Percentiles rank a stretch among this genome's conserved stretches.
Evolutionary conservation across 2,329 filamentous ascomycete species (phyloP).

Genomic region (Pezicula radicicola): DNA sequence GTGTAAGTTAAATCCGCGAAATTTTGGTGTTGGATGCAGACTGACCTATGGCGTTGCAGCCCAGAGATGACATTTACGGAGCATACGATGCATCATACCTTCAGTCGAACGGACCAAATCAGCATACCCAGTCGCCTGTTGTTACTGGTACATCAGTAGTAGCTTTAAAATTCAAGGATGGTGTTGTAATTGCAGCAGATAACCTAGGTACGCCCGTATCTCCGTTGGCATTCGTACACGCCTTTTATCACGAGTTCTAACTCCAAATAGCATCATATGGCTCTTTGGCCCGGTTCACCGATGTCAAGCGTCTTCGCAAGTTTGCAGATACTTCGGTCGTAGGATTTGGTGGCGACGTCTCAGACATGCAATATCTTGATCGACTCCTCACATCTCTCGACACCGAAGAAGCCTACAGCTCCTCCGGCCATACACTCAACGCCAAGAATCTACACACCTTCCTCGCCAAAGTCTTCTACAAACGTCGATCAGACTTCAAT

Average conservation of each 20-base stretch:
- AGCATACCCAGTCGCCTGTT: slow-evolving; percentile 87
- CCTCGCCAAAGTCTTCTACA: slow-evolving; percentile 93
- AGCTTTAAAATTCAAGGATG: slow-evolving; percentile 92
- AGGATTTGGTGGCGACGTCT: slow-evolving; percentile 95
- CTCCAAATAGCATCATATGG: slow-evolving; percentile 79
- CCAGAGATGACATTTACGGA: slow-evolving; percentile 95
- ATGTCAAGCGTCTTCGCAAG: slow-evolving; percentile 89
- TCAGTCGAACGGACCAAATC: slow-evolving; percentile 66
- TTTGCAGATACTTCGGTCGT: slow-evolving; percentile 84
- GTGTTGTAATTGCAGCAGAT: slow-evolving; percentile 94
- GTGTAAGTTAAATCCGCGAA: slow-evolving; percentile 47
- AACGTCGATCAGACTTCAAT: slow-evolving; percentile 91
- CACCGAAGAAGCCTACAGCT: slow-evolving; percentile 80
- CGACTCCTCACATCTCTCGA: slow-evolving; percentile 83
- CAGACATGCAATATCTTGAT: slow-evolving; percentile 98
- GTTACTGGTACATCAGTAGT: slow-evolving; percentile 97
- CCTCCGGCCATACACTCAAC: slow-evolving; percentile 58
- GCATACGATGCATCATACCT: slow-evolving; percentile 88
- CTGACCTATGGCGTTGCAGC: slow-evolving; percentile 50
- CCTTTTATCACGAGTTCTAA: neutral
- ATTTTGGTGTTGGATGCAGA: neutral
- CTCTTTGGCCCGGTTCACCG: slow-evolving; percentile 92
- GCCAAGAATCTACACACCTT: slow-evolving; percentile 97
- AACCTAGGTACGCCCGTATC: slow-evolving; percentile 68
- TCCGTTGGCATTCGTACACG: neutral